These are phyloP conservation scores for Myriosclerotinia scirpicola DNA, from an alignment of 2,329 filamentous ascomycete genomes.

Conservation along the genomic window DNA sequence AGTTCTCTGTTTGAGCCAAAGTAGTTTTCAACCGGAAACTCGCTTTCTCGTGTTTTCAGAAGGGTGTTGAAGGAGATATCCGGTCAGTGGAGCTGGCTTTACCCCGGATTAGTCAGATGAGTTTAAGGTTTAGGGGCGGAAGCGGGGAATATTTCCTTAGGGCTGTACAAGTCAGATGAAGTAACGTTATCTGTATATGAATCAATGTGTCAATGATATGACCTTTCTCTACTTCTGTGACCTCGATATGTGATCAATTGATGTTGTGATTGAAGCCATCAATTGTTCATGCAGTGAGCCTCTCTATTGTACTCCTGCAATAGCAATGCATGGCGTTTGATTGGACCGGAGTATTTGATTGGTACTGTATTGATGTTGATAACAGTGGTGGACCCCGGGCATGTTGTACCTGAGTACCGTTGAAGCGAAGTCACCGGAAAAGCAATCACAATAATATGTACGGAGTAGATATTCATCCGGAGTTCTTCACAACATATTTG, in stretches of 20 bases:
- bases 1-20: neutral
- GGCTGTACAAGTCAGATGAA: conserved; percentile 1
- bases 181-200: neutral
- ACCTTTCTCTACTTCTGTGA: neutral
- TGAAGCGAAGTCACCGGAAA: neutral
- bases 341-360: conserved; percentile 9
- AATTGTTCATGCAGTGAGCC: conserved; percentile 12
- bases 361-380: neutral
- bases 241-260: neutral
- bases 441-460: too few species aligned
- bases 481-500: neutral
- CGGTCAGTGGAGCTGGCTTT: conserved; percentile 1
- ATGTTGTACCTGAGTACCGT: neutral
- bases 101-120: conserved; percentile 15
- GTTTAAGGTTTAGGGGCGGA: neutral
- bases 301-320: neutral
- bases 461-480: neutral
- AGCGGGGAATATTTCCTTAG: neutral
- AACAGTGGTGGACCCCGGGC: conserved; percentile 2
- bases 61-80: neutral
- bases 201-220: conserved; percentile 14
- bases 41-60: neutral
- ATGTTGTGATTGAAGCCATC: conserved; percentile 13
- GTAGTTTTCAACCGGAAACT: neutral
- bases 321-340: neutral